Evolutionary conservation across 2,329 filamentous ascomycete genomes (phyloP).

Genomic region (Sporothrix sp.): DNA sequence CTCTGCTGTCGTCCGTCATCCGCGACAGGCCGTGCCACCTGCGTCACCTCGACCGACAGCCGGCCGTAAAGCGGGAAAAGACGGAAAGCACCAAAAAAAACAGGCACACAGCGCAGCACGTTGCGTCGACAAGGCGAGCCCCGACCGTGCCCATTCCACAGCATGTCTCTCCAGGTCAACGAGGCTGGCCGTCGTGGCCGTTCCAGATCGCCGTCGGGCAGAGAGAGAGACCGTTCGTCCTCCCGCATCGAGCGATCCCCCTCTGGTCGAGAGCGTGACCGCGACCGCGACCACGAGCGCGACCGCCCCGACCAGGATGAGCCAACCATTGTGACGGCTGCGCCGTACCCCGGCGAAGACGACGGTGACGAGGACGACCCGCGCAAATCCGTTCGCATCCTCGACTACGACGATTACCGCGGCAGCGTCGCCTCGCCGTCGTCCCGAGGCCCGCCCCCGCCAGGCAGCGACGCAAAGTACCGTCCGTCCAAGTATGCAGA

Average conservation of each 20-base stretch:
- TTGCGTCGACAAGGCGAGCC: no score
- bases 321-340: constrained; percentile 31
- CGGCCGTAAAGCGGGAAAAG: background rate
- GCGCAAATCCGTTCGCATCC: constrained; percentile 22
- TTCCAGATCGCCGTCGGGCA: constrained; percentile 37
- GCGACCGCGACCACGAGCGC: constrained; percentile 29
- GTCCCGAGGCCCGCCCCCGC: constrained; percentile 5
- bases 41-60: background rate
- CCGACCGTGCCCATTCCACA: constrained; percentile 2
- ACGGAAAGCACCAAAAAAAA: background rate
- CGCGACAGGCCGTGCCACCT: constrained; percentile 1
- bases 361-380: constrained; percentile 26
- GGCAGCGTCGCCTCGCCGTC: constrained; percentile 26
- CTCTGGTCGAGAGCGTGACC: constrained; percentile 17
- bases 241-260: constrained; percentile 15
- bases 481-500: constrained; percentile 29
- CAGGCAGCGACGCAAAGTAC: constrained; percentile 24
- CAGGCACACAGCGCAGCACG: background rate
- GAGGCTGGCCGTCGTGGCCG: constrained; percentile 35
- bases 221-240: constrained; percentile 24
- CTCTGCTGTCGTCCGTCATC: background rate
- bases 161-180: constrained; percentile 42
- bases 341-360: constrained; percentile 33
- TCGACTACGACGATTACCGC: constrained; percentile 24
- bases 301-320: constrained; percentile 13